A percentile compares a stretch with the other conserved stretches of the same genome.
These are phyloP conservation scores for Phytophthora cajani DNA, from an alignment of 352 stramenopile genomes.

Conservation along the genomic window DNA sequence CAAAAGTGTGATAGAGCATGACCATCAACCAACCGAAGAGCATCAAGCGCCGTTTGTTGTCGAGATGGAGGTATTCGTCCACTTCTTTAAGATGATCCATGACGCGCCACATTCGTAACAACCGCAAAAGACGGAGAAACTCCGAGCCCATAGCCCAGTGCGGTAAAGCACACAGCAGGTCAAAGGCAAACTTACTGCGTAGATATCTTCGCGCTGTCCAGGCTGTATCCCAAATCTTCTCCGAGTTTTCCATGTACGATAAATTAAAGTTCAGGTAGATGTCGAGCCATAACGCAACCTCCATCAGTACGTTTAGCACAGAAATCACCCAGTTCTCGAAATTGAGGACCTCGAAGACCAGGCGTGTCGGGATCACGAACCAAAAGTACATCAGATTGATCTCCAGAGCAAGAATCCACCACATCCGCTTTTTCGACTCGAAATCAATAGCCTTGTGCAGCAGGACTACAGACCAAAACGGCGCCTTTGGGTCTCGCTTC, in stretches of 20 bases:
- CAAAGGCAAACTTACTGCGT: conserved; percentile 38
- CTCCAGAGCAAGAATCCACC: conserved; percentile 57
- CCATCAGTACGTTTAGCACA: conserved; percentile 42
- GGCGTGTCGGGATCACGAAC: conserved; percentile 52
- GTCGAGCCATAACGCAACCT: conserved; percentile 53
- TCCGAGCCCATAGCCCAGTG: conserved; percentile 39
- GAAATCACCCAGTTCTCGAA: conserved; percentile 41
- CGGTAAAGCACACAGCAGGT: conserved; percentile 55
- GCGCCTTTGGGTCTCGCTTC: conserved; percentile 22
- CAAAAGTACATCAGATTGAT: conserved; percentile 65
- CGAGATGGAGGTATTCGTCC: conserved; percentile 52
- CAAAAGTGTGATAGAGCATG: conserved; percentile 65
- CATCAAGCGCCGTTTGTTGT: conserved; percentile 55
- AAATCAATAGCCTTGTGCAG: conserved; percentile 49
- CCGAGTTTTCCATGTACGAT: conserved; percentile 52
- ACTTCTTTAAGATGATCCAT: conserved; percentile 51
- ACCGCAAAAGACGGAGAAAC: conserved; percentile 37
- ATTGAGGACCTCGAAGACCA: conserved; percentile 45
- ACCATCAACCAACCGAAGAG: conserved; percentile 57
- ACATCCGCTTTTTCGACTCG: conserved; percentile 47
- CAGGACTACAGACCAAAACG: conserved; percentile 42
- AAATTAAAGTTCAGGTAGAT: conserved; percentile 69
- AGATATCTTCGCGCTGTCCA: conserved; percentile 45
- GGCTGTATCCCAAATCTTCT: conserved; percentile 65
- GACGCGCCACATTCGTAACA: conserved; percentile 49